These are phyloP conservation scores for Suillus weaverae DNA, from an alignment of 768 basidiomycete genomes.

Conservation along the genomic window DNA sequence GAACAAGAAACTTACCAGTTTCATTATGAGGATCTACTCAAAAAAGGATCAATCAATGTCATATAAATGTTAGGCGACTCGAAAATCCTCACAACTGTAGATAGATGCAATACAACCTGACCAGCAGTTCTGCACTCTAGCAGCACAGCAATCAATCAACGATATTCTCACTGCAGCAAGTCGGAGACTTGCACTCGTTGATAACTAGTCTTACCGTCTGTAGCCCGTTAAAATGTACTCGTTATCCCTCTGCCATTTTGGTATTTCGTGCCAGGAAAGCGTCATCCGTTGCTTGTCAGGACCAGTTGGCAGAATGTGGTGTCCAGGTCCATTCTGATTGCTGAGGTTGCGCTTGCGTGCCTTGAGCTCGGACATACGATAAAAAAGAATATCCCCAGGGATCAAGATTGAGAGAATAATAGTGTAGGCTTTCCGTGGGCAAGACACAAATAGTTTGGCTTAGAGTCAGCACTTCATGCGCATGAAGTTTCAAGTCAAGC, in stretches of 20 bases:
- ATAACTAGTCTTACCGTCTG: constrained; percentile 48
- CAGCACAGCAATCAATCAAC: constrained; percentile 4
- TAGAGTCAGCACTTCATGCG: not conserved
- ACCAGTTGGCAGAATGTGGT: constrained; percentile 2
- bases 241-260: constrained; percentile 73
- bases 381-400: not conserved
- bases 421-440: not conserved
- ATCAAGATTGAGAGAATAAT: not conserved
- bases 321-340: constrained; percentile 11
- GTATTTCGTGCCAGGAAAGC: constrained; percentile 58
- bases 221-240: constrained; percentile 72
- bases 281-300: constrained; percentile 21
- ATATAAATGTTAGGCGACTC: constrained; percentile 9
- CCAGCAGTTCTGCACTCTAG: constrained; percentile 62
- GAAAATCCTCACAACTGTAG: constrained; percentile 58
- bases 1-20: constrained; percentile 47
- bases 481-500: not conserved
- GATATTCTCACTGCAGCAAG: constrained; percentile 8
- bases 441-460: not conserved
- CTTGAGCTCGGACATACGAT: not conserved
- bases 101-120: constrained; percentile 61
- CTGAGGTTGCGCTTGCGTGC: not conserved
- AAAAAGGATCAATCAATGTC: constrained; percentile 18
- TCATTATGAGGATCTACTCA: constrained; percentile 74
- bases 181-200: constrained; percentile 5